These are phyloP conservation scores for Neonectria faginata DNA, from an alignment of 2,329 filamentous ascomycete species.

Conservation along the genomic window DNA sequence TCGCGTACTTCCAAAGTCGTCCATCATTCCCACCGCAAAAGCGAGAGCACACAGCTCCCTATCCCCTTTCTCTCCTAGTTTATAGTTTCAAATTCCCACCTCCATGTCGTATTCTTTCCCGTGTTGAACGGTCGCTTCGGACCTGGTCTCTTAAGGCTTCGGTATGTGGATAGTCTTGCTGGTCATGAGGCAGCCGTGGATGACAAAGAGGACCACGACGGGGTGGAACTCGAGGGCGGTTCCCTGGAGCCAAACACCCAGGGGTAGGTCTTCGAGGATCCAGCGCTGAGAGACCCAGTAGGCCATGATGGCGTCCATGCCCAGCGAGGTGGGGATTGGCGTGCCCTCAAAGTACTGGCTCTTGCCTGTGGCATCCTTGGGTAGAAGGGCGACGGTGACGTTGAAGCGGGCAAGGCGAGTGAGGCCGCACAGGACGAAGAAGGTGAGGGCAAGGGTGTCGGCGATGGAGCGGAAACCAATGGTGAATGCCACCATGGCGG, in stretches of 20 bases:
- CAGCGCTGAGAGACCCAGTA: slow-evolving; percentile 88
- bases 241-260: slow-evolving; percentile 76
- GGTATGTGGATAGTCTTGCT: slow-evolving; percentile 96
- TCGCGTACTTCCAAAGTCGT: neutral
- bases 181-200: slow-evolving; percentile 95
- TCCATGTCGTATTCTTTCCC: slow-evolving; percentile 15
- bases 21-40: neutral
- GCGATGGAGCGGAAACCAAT: slow-evolving; percentile 86
- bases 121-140: slow-evolving; percentile 33
- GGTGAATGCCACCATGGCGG: slow-evolving; percentile 87
- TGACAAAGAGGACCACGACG: slow-evolving; percentile 79
- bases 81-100: slow-evolving; percentile 1
- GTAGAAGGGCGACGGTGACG: slow-evolving; percentile 88
- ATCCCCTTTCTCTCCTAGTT: neutral
- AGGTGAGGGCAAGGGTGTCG: slow-evolving; percentile 83
- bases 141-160: slow-evolving; percentile 71
- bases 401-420: slow-evolving; percentile 97
- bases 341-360: slow-evolving; percentile 97
- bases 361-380: slow-evolving; percentile 93
- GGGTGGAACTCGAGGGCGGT: slow-evolving; percentile 86
- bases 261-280: slow-evolving; percentile 82
- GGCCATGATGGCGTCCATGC: slow-evolving; percentile 84
- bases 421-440: slow-evolving; percentile 95
- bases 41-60: neutral
- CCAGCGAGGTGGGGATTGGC: slow-evolving; percentile 90